Base-by-base conservation (phyloP, 2,329 filamentous ascomycete genomes). In the Epichloe amarillans region DNA sequence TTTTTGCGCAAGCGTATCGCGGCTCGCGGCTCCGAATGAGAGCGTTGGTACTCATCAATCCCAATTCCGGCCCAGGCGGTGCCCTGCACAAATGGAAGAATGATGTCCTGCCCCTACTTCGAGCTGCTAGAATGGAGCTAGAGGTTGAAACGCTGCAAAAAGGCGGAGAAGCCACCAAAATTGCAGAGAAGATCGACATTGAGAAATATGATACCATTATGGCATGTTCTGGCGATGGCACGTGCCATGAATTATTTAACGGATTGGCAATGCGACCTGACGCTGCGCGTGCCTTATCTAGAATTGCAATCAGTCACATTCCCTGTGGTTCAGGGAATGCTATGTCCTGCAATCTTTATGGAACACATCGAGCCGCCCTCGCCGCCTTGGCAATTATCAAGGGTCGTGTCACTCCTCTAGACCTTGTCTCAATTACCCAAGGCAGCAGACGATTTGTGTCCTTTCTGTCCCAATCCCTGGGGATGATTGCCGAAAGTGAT, bases 301-400 rank as follows among this genome's bases (percentile, higher is more conserved):
- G 83, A 60, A 70, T 97, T 14, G 87, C 93, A 1, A 82, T 98
- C 2, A 84, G 83, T 21, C 88, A 95, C 62, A 75, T 98, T 37
- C 93, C 93, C 1, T 95, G 90, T 62, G 93, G 93, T 14, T 93
- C 87, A 47, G 93, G 93, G 5, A 98, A 98, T 65, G 93, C 88
- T 21, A 86, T 97, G 82, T 86, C 87, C 55, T 83, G 85, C 70
- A 97, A 96, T 65, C 70, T 94, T 45, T 88, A 88, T 57, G 93
- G 91, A 5, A 90, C 89, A 0, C 77, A 84, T 55, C 82, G 79
- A 55, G 77, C 86, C 8, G 86, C 82, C 53, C 66, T 87, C 44
- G 88, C 90, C 0, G 88, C 91, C 1, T 71, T 97, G 54, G 83
- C 82, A 23, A 82, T 96, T 45, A 79, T 96, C 61, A 98, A 98